phyloP scores from a whole-genome alignment of 2,329 filamentous ascomycete species.

The Cercospora canescens region DNA sequence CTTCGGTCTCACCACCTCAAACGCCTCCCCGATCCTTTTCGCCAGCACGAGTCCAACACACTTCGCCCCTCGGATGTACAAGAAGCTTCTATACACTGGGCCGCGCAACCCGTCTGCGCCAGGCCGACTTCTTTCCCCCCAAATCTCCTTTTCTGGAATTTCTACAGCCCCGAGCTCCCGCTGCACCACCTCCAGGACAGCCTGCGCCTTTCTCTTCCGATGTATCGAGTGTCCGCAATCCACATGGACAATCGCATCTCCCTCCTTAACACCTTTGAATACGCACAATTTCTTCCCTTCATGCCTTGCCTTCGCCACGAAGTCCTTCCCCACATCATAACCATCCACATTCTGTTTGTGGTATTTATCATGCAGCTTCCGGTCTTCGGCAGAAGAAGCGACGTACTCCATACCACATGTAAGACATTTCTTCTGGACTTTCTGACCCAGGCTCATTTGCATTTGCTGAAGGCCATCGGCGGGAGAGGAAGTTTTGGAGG shows the following conservation, averaged over 20 bases:
- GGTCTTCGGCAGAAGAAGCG: conserved; percentile 61
- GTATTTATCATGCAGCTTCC: conserved; percentile 63
- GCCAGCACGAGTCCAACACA: conserved; percentile 63
- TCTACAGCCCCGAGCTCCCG: conserved; percentile 62
- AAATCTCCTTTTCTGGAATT: conserved; percentile 59
- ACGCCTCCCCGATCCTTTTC: conserved; percentile 61
- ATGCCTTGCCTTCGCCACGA: conserved; percentile 45
- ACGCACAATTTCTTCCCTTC: conserved; percentile 3
- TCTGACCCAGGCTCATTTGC: conserved; percentile 60
- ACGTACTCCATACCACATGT: conserved; percentile 68
- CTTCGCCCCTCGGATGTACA: conserved; percentile 62
- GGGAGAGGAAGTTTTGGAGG: conserved; percentile 27
- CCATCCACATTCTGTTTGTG: conserved; percentile 63
- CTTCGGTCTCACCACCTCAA: conserved; percentile 45
- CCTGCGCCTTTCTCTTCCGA: conserved; percentile 56
- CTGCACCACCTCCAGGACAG: conserved; percentile 60
- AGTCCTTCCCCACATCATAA: conserved; percentile 60
- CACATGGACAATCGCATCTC: conserved; percentile 58
- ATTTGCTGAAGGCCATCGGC: conserved; percentile 54
- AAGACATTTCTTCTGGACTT: conserved; percentile 58
- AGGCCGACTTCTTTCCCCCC: conserved; percentile 42
- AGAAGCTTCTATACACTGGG: conserved; percentile 59
- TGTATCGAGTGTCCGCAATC: conserved; percentile 54
- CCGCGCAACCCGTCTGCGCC: background rate
- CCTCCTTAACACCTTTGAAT: conserved; percentile 28